Conservation (phyloP, 805 yeast species). For the Kuraishia molischiana region DNA sequence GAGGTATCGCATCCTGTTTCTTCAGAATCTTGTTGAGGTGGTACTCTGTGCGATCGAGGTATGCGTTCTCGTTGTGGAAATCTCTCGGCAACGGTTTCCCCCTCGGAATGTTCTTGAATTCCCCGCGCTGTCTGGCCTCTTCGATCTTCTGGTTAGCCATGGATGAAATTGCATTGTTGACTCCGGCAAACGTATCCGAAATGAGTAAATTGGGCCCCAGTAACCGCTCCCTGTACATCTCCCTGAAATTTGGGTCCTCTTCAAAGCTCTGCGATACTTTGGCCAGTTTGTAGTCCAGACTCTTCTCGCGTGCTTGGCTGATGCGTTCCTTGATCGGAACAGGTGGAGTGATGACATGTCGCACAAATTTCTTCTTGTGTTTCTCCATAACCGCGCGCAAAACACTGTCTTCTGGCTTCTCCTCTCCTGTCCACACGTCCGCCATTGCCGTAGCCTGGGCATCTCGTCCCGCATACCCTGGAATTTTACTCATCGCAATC, state of each 20-base stretch:
- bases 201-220: slow-evolving; percentile 45
- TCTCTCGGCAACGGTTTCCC: slow-evolving; percentile 47
- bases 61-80: slow-evolving; percentile 36
- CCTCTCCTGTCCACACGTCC: slow-evolving; percentile 53
- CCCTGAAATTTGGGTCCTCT: slow-evolving; percentile 41
- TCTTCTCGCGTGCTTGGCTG: slow-evolving; percentile 51
- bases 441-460: slow-evolving; percentile 38
- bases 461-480: slow-evolving; percentile 32
- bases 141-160: slow-evolving; percentile 71
- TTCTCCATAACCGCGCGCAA: slow-evolving; percentile 48
- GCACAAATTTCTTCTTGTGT: slow-evolving; percentile 25
- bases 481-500: slow-evolving; percentile 31
- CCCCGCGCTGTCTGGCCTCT: slow-evolving; percentile 65
- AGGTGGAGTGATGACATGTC: slow-evolving; percentile 8
- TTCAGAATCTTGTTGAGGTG: slow-evolving; percentile 70
- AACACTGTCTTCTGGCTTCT: slow-evolving; percentile 32
- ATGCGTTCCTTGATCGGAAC: slow-evolving; percentile 29
- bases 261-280: slow-evolving; percentile 18
- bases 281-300: slow-evolving; percentile 52
- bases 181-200: slow-evolving; percentile 28
- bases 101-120: slow-evolving; percentile 50
- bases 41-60: slow-evolving; percentile 60
- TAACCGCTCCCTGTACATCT: slow-evolving; percentile 54
- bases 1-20: slow-evolving; percentile 74
- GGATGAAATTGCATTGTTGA: slow-evolving; percentile 46